Evolutionary conservation across 1,284 basidiomycete genomes (phyloP).

Genomic region (Amylostereum areolatum): DNA sequence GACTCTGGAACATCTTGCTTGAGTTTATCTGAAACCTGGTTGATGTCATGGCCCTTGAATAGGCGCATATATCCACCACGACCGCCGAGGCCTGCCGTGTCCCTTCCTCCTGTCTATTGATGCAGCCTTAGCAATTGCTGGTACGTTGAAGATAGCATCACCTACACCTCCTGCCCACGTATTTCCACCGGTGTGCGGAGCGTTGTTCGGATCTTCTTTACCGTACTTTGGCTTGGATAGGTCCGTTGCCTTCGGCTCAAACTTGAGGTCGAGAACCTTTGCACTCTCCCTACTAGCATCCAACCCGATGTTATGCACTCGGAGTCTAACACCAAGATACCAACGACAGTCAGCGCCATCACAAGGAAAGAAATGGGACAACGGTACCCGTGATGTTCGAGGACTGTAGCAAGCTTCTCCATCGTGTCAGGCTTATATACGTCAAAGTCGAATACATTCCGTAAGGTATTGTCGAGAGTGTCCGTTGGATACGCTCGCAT

Average conservation of each 20-base stretch:
- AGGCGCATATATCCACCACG: conserved; percentile 62
- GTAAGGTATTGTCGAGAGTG: conserved; percentile 44
- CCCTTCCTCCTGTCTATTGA: conserved; percentile 54
- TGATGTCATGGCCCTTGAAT: conserved; percentile 57
- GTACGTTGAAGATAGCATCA: conserved; percentile 3
- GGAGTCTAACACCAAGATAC: conserved; percentile 31
- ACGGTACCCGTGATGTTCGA: conserved; percentile 52
- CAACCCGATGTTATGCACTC: conserved; percentile 46
- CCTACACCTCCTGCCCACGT: conserved; percentile 58
- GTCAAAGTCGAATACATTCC: conserved; percentile 67
- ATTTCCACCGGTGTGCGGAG: conserved; percentile 55
- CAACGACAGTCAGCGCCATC: not conserved
- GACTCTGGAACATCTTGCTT: conserved; percentile 57
- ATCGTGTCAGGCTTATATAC: conserved; percentile 59
- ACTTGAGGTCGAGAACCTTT: conserved; percentile 46
- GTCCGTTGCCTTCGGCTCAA: conserved; percentile 44
- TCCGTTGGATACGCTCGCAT: conserved; percentile 55
- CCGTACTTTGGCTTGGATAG: conserved; percentile 53
- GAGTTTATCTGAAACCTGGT: conserved; percentile 50
- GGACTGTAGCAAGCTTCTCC: conserved; percentile 49
- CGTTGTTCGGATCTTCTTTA: conserved; percentile 45
- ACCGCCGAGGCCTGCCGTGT: conserved; percentile 61
- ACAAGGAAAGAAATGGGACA: not conserved
- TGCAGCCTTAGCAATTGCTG: not conserved
- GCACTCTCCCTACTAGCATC: conserved; percentile 47